Base-by-base conservation (phyloP, 1,139 yeast species). In the Debaryomyces psychrophilus region DNA sequence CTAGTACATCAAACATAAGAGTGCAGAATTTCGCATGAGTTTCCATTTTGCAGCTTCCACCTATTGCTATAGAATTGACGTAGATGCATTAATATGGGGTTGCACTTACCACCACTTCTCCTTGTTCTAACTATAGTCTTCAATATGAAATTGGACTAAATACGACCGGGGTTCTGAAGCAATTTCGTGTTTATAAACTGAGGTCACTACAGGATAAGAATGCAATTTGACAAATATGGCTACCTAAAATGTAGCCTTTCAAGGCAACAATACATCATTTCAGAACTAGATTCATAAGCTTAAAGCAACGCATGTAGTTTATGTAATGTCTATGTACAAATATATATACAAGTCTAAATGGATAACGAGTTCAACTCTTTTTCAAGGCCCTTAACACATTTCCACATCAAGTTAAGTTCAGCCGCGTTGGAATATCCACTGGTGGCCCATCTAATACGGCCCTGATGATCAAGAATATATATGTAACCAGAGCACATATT, bases 371-470 rank as follows among this genome's bases (percentile, higher is more conserved):
- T 47, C 17, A 64, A 44, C 49, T 72, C 77, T 47, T 60, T 67
- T 43, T 71, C 73, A 36, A 80, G 61, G 1, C 85, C 86, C 37
- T 70, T 68, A 0, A 87, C 83, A 44, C 86, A 79, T 56, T 79
- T 83, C 89, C 90, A 85, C 55, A 88, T 65, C 27, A 80, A 68
- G n/a, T 70, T 67, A 42, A 72, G 67, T 55, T 92, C 98, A 31
- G 77, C 76, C 8, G 78, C 82, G 14, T 75, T 73, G 2, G 96
- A 86, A 43, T 77, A 79, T 1, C 99, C 99, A 59, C 95, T 82
- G 1, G 92, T 89, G 12, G 92, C 93, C 98, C 98, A 93, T 57
- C 99, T 75, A 42, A 93, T 84, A 56, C 79, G 83, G 44, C 88
- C 86, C 12, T 82, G 71, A 14, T 73, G 72, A 59, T 93, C 99